Evolutionary conservation across 148 eudicot species (phyloP), one percentile per base, ranked within the genome.

Genomic region (Heliamphora exappendiculata): DNA sequence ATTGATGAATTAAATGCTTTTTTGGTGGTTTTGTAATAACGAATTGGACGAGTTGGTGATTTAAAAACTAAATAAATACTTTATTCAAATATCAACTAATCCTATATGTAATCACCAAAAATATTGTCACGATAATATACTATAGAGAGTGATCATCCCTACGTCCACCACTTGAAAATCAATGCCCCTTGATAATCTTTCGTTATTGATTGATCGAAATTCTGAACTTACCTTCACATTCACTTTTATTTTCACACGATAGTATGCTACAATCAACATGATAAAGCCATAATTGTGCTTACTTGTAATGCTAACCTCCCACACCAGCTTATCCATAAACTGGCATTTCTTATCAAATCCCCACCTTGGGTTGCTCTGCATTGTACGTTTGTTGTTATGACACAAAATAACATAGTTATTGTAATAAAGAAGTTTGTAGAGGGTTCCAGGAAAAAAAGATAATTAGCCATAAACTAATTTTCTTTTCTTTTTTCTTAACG

Each of bases 311-410:
- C 83, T 89, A 82, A 83, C 89, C 81, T 91, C 92, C 70, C 54
- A 20, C 53, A 81, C 94, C 19, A 94, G 82, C 89, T 88, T 89
- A 76, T 92, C 92, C 98, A 95, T 92, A 70, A 89, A 89, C 77
- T 89, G 89, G 78, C 89, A 91, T 86, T 95, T 95, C 83, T 82
- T 85, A 79, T 95, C 80, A 63, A 92, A 91, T 84, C 96, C 96
- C 98, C 98, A 95, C 1, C 98, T 97, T 6, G 98, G 94, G 81
- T 95, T 95, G 91, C 96, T 92, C 96, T 95, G 93, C 89, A 86
- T 67, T 63, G 76, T 39, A 77, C 2, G 71, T 65, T 54, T 58
- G 1, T 54, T 6, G 5, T 47, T 8, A n/a, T 5, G 26, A 13
- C 11, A 73, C n/a, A 14, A 57, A 57, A 14, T 16, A 12, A 41